phyloP scores from a whole-genome alignment of 306 rosid species.

The Purshia tridentata region DNA sequence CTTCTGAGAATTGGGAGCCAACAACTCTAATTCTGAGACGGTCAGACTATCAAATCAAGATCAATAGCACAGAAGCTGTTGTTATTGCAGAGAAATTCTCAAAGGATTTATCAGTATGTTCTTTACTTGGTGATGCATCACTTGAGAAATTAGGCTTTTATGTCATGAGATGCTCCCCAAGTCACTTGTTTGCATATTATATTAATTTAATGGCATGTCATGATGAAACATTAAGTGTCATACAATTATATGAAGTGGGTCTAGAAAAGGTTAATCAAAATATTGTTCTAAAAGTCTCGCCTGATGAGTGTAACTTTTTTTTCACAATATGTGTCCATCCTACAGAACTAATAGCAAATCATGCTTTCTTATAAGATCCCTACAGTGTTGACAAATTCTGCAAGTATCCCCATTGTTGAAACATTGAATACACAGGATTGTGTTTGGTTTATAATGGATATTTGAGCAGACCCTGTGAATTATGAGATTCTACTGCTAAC shows the following conservation, averaged over 20 bases:
- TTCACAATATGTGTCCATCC: neutral
- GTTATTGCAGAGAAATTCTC: slow-evolving; percentile 73
- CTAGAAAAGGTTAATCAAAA: neutral
- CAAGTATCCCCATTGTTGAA: neutral
- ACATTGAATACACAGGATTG: neutral
- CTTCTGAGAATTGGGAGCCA: slow-evolving; percentile 86
- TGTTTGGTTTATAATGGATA: neutral
- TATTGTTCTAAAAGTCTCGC: neutral
- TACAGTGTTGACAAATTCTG: neutral
- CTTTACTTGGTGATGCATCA: slow-evolving; percentile 10
- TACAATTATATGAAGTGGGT: neutral
- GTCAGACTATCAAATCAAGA: slow-evolving; percentile 68
- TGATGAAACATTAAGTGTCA: neutral
- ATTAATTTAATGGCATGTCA: neutral
- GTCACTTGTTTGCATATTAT: neutral
- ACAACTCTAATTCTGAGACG: slow-evolving; percentile 68
- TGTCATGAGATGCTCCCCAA: neutral
- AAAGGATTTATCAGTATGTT: slow-evolving; percentile 77
- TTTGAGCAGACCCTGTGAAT: neutral
- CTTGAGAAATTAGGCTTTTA: neutral
- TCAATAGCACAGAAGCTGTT: slow-evolving; percentile 46
- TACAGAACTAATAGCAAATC: neutral
- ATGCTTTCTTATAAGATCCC: neutral
- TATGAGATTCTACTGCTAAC: neutral
- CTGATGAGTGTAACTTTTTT: neutral